These are phyloP conservation scores for Suillus placidus DNA, from an alignment of 768 basidiomycete species.

Conservation along the genomic window DNA sequence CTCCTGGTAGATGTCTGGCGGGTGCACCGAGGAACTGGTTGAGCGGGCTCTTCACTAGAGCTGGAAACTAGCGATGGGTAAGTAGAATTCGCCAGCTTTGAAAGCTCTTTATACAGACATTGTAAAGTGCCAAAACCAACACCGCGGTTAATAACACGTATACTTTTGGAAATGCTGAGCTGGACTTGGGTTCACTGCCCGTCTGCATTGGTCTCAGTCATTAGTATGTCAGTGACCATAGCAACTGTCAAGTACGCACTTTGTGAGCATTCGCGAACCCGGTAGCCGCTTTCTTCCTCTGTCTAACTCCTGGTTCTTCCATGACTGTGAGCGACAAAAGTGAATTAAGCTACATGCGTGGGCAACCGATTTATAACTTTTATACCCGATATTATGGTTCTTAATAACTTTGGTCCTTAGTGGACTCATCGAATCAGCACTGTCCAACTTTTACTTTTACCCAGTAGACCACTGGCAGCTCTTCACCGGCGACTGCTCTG, in stretches of 20 bases:
- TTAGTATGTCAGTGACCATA: neutral
- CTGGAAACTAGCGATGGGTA: slow-evolving; percentile 19
- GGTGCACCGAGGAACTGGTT: slow-evolving; percentile 10
- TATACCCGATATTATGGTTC: neutral
- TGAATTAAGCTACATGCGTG: neutral
- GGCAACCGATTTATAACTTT: neutral
- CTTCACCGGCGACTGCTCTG: no score
- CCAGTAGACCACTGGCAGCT: no score
- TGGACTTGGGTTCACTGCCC: neutral
- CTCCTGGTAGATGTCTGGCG: slow-evolving; percentile 19
- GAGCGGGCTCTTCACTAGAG: slow-evolving; percentile 9
- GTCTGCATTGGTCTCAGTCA: slow-evolving; percentile 12
- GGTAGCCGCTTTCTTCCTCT: slow-evolving; percentile 21
- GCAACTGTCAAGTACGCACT: neutral
- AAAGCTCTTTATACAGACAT: slow-evolving; percentile 17
- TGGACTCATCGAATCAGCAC: no score
- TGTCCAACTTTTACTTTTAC: neutral
- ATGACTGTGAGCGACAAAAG: slow-evolving; percentile 9
- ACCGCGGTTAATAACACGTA: slow-evolving; percentile 14
- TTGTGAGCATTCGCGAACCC: slow-evolving; percentile 14
- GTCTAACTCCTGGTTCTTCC: slow-evolving; percentile 23
- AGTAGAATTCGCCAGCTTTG: slow-evolving; percentile 5
- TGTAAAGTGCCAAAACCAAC: slow-evolving; percentile 18
- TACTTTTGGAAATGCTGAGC: slow-evolving; percentile 8
- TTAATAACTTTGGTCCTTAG: neutral